A percentile compares a stretch with the other conserved stretches of the same genome.
phyloP scores from a whole-genome alignment of 2,329 filamentous ascomycete genomes.

The Pseudodiploospora longispora region DNA sequence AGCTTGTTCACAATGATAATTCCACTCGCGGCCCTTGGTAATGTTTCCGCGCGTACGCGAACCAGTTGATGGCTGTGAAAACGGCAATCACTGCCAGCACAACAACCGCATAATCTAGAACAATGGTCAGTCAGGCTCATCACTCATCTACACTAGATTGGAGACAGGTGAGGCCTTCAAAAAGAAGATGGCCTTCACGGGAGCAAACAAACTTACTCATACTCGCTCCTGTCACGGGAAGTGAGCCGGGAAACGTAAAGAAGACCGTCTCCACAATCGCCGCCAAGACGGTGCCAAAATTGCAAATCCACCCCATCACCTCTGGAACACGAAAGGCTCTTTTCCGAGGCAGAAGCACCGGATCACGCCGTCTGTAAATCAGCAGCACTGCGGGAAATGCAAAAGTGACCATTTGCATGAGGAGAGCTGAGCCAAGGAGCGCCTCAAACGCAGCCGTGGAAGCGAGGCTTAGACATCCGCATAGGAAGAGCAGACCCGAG shows the following conservation, averaged over 20 bases:
- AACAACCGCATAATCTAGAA: slow-evolving; percentile 3
- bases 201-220: slow-evolving; percentile 3
- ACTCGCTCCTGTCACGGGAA: slow-evolving; percentile 4
- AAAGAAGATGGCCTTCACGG: no score
- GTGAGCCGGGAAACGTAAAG: slow-evolving; percentile 4
- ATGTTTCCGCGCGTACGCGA: slow-evolving; percentile 3
- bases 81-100: slow-evolving; percentile 4
- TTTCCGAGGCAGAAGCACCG: slow-evolving; percentile 1
- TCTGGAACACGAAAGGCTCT: slow-evolving; percentile 5
- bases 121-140: not conserved
- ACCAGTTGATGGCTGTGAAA: slow-evolving; percentile 1
- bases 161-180: no score
- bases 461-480: slow-evolving; percentile 5
- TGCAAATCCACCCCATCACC: slow-evolving; percentile 5
- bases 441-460: slow-evolving; percentile 6
- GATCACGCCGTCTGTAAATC: slow-evolving; percentile 1
- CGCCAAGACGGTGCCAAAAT: slow-evolving; percentile 5
- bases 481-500: slow-evolving; percentile 2
- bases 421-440: not conserved
- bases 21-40: slow-evolving; percentile 5
- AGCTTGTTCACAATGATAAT: not conserved
- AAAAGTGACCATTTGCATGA: slow-evolving; percentile 6
- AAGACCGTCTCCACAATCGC: slow-evolving; percentile 4
- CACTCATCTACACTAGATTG: no score
- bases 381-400: slow-evolving; percentile 5